Evolutionary conservation across 352 stramenopile genomes (phyloP).

Genomic region (Phytophthora hibernalis): DNA sequence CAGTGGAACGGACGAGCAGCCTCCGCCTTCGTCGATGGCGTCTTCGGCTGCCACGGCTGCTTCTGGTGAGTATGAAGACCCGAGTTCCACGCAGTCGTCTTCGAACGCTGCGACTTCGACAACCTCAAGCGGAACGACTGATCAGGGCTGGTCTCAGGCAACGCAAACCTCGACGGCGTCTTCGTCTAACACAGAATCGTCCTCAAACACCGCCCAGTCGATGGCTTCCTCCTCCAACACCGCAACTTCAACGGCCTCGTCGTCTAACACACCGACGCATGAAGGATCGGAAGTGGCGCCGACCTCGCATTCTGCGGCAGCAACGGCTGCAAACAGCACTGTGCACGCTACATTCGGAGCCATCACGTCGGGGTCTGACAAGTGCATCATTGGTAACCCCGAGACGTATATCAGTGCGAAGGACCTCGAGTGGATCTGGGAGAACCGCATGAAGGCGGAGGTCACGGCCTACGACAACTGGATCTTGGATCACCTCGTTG

Average conservation of each 20-base stretch:
- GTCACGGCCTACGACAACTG: slow-evolving; percentile 17
- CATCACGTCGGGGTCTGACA: slow-evolving; percentile 14
- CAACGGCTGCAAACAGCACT: slow-evolving; percentile 12
- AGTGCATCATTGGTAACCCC: slow-evolving; percentile 19
- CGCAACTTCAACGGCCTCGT: background rate
- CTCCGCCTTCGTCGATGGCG: slow-evolving; percentile 5
- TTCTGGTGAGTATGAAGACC: background rate
- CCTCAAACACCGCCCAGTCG: slow-evolving; percentile 13
- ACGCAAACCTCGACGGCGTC: slow-evolving; percentile 13
- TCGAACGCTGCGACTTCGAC: slow-evolving; percentile 3
- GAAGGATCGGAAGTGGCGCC: too few species aligned
- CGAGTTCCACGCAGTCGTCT: too few species aligned
- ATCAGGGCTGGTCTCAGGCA: slow-evolving; percentile 15
- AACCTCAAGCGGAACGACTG: slow-evolving; percentile 3
- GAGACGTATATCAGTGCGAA: slow-evolving; percentile 20
- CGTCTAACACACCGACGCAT: too few species aligned
- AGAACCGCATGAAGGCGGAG: slow-evolving; percentile 17
- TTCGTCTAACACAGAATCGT: slow-evolving; percentile 10
- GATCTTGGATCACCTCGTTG: slow-evolving; percentile 43
- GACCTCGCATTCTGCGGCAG: background rate
- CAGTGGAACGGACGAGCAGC: slow-evolving; percentile 6
- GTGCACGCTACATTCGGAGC: slow-evolving; percentile 23
- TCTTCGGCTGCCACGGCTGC: slow-evolving; percentile 2
- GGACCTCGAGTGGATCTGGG: slow-evolving; percentile 31
- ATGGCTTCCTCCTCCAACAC: slow-evolving; percentile 2